Conservation (phyloP, 1,284 basidiomycete genomes). For the Rugiboletus extremiorientalis region DNA sequence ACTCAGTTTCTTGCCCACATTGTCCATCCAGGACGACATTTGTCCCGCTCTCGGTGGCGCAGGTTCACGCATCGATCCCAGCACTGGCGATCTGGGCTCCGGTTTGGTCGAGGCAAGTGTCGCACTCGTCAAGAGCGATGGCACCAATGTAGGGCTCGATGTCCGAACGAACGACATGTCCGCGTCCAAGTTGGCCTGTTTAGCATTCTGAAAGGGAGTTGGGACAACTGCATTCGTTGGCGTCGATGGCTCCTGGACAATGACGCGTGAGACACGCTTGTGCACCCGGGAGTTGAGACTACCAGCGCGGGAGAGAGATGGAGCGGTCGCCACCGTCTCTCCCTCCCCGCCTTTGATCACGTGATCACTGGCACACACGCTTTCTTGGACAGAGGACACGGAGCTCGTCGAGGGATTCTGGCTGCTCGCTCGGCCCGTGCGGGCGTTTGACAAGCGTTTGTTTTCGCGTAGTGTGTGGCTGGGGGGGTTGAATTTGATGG, state of each 20-base stretch:
- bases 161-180: constrained; percentile 6
- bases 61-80: constrained; percentile 14
- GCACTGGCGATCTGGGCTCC: not conserved
- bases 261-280: constrained; percentile 11
- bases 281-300: constrained; percentile 19
- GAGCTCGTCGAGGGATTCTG: constrained; percentile 16
- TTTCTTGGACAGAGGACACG: constrained; percentile 19
- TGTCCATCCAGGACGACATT: constrained; percentile 48
- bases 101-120: not conserved
- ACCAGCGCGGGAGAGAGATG: constrained; percentile 15
- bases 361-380: not conserved
- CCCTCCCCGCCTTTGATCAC: not conserved
- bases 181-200: constrained; percentile 2
- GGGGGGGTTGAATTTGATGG: not conserved
- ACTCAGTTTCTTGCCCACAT: constrained; percentile 59
- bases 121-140: not conserved
- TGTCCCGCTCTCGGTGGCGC: constrained; percentile 21
- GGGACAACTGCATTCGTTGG: not conserved
- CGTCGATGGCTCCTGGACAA: not conserved
- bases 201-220: not conserved
- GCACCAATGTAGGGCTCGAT: constrained; percentile 8
- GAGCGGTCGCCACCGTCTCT: not conserved
- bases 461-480: constrained; percentile 4
- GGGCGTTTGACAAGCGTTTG: constrained; percentile 9
- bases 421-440: not conserved